Conservation (phyloP, 257 asterid genomes). For the Euphrasia confusa region DNA sequence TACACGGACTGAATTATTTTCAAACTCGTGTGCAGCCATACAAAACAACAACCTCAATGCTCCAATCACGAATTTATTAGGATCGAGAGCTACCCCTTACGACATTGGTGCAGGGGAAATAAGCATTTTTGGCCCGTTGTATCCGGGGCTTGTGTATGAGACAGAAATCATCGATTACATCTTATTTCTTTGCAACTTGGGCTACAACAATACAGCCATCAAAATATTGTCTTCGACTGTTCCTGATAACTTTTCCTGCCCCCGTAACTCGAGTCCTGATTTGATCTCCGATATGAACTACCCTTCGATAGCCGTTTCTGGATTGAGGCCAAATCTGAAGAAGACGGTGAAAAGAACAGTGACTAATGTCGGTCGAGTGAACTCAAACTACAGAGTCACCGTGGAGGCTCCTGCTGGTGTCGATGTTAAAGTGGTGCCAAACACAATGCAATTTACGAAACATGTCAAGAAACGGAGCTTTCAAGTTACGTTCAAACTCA, state of each 20-base stretch:
- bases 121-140: slow-evolving; percentile 31
- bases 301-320: slow-evolving; percentile 45
- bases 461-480: too few relatives aligned
- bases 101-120: slow-evolving; percentile 55
- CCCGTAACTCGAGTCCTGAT: too few relatives aligned
- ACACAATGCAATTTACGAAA: not conserved
- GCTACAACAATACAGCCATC: too few relatives aligned
- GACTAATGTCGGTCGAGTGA: slow-evolving; percentile 48
- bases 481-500: too few relatives aligned
- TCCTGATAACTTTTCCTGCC: too few relatives aligned
- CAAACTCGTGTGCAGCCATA: slow-evolving; percentile 25
- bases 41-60: too few relatives aligned
- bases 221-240: too few relatives aligned
- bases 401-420: slow-evolving; percentile 29
- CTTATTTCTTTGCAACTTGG: slow-evolving; percentile 20
- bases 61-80: slow-evolving; percentile 31
- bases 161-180: slow-evolving; percentile 31
- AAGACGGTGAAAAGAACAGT: slow-evolving; percentile 40
- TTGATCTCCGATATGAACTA: slow-evolving; percentile 47
- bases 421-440: slow-evolving; percentile 38
- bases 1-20: not conserved
- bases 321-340: slow-evolving; percentile 22
- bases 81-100: slow-evolving; percentile 41
- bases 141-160: slow-evolving; percentile 32
- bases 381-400: slow-evolving; percentile 33